A percentile compares a stretch with the other conserved stretches of the same genome.
Evolutionary conservation across 768 basidiomycete genomes (phyloP).

Genomic region (Leccinum variicolor): DNA sequence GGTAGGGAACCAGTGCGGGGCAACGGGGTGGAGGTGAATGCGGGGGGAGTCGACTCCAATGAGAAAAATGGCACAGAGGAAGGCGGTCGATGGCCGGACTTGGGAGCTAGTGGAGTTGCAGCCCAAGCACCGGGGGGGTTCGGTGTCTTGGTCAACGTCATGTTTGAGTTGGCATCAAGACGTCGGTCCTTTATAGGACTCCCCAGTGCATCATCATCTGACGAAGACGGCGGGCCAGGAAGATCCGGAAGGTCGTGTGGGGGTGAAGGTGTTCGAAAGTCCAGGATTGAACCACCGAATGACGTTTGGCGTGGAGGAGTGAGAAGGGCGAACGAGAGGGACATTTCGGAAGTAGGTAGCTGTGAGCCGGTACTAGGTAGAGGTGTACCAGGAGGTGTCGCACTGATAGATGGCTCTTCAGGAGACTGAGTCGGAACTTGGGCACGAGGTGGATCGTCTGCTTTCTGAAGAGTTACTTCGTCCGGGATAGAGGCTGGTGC

Average conservation of each 20-base stretch:
- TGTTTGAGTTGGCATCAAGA: constrained; percentile 17
- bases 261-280: constrained; percentile 63
- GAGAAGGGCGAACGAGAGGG: constrained; percentile 28
- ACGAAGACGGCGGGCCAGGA: constrained; percentile 60
- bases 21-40: constrained; percentile 26
- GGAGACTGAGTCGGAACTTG: background rate
- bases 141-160: constrained; percentile 42
- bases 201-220: constrained; percentile 43
- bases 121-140: constrained; percentile 46
- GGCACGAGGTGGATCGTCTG: constrained; percentile 15
- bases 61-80: constrained; percentile 19
- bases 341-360: constrained; percentile 3
- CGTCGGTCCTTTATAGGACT: constrained; percentile 19
- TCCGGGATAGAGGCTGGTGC: constrained; percentile 2
- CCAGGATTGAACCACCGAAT: constrained; percentile 40
- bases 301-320: constrained; percentile 49
- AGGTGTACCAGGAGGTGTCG: constrained; percentile 27
- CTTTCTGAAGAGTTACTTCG: constrained; percentile 17
- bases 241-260: constrained; percentile 61
- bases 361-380: constrained; percentile 7
- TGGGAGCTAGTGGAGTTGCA: constrained; percentile 35
- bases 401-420: constrained; percentile 10
- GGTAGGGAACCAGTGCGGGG: constrained; percentile 14
- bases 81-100: constrained; percentile 7
- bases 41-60: constrained; percentile 25